Percentiles rank a stretch among this genome's conserved stretches.
Evolutionary conservation across 108 stramenopile species (phyloP).

Genomic region (Nitzschia putrida): DNA sequence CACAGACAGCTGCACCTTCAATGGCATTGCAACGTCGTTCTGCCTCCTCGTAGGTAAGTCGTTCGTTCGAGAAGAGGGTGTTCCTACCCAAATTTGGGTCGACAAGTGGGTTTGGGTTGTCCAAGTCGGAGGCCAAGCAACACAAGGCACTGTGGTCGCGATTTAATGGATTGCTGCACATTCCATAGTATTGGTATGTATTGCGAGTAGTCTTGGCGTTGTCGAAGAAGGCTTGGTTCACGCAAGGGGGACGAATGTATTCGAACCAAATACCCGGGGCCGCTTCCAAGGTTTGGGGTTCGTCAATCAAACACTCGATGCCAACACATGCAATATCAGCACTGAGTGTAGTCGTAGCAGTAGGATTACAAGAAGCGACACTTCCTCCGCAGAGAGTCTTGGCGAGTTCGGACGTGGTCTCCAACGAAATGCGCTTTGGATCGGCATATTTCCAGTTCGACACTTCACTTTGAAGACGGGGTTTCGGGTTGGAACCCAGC

Average conservation of each 20-base stretch:
- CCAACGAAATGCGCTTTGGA: slow-evolving; percentile 5
- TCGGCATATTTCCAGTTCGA: slow-evolving; percentile 23
- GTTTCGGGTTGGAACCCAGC: slow-evolving; percentile 41
- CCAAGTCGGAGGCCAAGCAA: background rate
- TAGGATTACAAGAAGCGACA: slow-evolving; percentile 21
- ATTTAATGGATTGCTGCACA: background rate
- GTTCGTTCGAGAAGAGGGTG: background rate
- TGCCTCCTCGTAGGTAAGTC: background rate
- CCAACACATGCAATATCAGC: slow-evolving; percentile 30
- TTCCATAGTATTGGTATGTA: background rate
- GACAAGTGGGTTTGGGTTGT: background rate
- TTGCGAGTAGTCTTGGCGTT: slow-evolving; percentile 22
- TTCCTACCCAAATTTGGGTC: background rate
- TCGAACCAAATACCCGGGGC: slow-evolving; percentile 55
- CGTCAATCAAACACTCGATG: slow-evolving; percentile 51
- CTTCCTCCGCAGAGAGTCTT: slow-evolving; percentile 37
- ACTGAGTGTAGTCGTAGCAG: slow-evolving; percentile 7
- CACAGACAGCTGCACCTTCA: background rate
- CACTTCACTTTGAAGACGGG: slow-evolving; percentile 8
- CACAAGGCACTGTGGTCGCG: background rate
- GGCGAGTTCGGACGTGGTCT: slow-evolving; percentile 13
- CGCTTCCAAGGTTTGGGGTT: slow-evolving; percentile 47
- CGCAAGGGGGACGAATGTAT: slow-evolving; percentile 57
- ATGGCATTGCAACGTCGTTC: background rate
- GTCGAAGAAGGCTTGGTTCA: slow-evolving; percentile 53